Evolutionary conservation across 306 rosid species (phyloP).

Genomic region (Cicer chorassanicum): DNA sequence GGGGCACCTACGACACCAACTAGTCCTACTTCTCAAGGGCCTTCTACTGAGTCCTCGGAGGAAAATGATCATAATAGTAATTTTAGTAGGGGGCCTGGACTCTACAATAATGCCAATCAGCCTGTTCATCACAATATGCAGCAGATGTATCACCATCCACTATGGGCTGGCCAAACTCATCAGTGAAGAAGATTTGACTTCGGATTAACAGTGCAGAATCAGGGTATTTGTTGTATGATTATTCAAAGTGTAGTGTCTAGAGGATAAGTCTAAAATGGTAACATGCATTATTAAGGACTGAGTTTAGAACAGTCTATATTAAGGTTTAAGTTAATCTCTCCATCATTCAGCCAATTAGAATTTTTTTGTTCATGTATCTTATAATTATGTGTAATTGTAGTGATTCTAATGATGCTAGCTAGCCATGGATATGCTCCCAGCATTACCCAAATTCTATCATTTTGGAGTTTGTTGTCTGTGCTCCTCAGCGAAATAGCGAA

Average conservation of each 20-base stretch:
- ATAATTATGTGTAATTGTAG: conserved; percentile 29
- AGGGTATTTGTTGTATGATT: conserved; percentile 45
- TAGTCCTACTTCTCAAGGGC: conserved; percentile 81
- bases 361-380: conserved; percentile 19
- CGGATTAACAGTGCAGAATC: conserved; percentile 46
- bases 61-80: conserved; percentile 66
- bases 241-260: conserved; percentile 52
- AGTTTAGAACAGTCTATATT: conserved; percentile 50
- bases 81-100: conserved; percentile 63
- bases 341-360: conserved; percentile 37
- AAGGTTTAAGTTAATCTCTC: conserved; percentile 42
- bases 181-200: conserved; percentile 59
- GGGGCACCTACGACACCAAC: conserved; percentile 62
- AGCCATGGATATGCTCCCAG: conserved; percentile 56
- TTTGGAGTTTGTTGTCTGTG: conserved; percentile 44
- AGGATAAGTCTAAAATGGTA: conserved; percentile 54
- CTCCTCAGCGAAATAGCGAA: conserved; percentile 20
- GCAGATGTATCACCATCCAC: conserved; percentile 71
- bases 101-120: conserved; percentile 63
- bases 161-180: conserved; percentile 82
- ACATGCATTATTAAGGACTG: conserved; percentile 50
- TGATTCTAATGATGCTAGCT: conserved; percentile 50
- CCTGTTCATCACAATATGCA: conserved; percentile 57
- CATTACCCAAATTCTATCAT: conserved; percentile 45
- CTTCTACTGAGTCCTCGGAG: conserved; percentile 89